Evolutionary conservation across 768 basidiomycete species (phyloP), one percentile per base, ranked within the genome.

Genomic region (Asterophora lycoperdoides): DNA sequence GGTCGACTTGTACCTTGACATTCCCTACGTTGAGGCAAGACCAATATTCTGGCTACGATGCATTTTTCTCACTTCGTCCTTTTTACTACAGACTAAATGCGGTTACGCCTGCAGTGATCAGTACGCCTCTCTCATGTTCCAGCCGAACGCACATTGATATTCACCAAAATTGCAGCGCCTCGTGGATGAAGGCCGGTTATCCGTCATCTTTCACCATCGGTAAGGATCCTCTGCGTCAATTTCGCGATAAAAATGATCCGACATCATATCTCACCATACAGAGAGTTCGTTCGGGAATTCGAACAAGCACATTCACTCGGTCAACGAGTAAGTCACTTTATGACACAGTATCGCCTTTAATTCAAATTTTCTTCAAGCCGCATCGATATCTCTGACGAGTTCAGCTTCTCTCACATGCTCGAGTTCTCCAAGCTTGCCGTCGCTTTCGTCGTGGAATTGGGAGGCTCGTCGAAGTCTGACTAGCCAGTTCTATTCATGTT

Each of bases 71-170:
- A 55, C 58, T 38, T 58, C 39, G 29, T n/a, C 42, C 28, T 43
- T 34, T 55, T 43, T 56, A 41, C 32, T 46, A 18, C 37, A 89
- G 74, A 96, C 93, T 48, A 76, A 86, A 72, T 95, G 93, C 70
- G 91, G 89, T 30, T 95, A 96, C 61, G 92, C 91, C 44, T 96
- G 93, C 75, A 90, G 87, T 57, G 93, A 95, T 67, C 92, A 94
- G 88, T 91, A 63, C 57, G 67, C 69, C 62, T 33, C 42, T 33
- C 42, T 52, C 56, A 60, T 54, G 60, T 64, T 62, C 56, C 58
- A 56, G 58, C 63, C 48, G 53, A 57, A 54, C 57, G 58, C 53
- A 60, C 62, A 56, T 62, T 68, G 51, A 64, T 56, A 53, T 49
- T 54, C 41, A 60, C 33, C 37, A 49, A 53, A 54, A 54, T 45